Base-by-base conservation (phyloP, 2,329 filamentous ascomycete species). In the Zalaria sp. region DNA sequence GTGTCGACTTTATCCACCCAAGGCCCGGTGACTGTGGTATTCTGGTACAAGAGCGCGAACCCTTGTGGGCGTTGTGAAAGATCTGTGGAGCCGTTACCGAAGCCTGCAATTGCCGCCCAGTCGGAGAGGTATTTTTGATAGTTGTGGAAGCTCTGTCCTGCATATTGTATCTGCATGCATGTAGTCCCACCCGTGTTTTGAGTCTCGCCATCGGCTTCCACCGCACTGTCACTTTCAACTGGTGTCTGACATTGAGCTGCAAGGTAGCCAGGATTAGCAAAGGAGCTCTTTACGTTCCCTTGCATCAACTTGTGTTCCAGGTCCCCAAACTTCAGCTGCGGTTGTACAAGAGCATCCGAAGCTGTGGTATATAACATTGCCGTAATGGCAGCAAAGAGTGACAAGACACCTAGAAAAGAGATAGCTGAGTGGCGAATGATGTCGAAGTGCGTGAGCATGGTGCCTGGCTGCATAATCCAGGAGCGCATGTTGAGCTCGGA, bases 401-500 rank as follows among this genome's bases (percentile, higher is more conserved):
- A 75, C 2, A 86, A 52, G 1, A 69, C 54, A 0, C 83, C 84
- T 1, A 88, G 61, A 0, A 83, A 49, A 0, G 79, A 81, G 1
- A 73, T 48, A 0, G 68, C 78, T 0, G 79, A 79, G 45, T 81
- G 79, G 4, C 71, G 69, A 1, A 87, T 62, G 3, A 72, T 73
- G 46, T 79, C 69, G 58, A 69, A 81, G 49, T 84, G 77, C 0
- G 79, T 83, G 18, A 89, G 65, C 47, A 89, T 66, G 0, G 76
- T 80, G 0, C 83, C 83, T 0, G 58, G 58, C 39, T 66, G 60
- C 11, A 66, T 60, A 4, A 70, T 55, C 83, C 83, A 89, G 35
- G 72, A 72, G 37, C 83, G 71, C 81, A 89, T 86, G 10, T 73
- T 79, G 65, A 88, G 75, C 53, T 89, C 83, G 0, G 83, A 79